Base-by-base conservation (phyloP, 2,329 filamentous ascomycete species). In the Arthrobotrys iridis region DNA sequence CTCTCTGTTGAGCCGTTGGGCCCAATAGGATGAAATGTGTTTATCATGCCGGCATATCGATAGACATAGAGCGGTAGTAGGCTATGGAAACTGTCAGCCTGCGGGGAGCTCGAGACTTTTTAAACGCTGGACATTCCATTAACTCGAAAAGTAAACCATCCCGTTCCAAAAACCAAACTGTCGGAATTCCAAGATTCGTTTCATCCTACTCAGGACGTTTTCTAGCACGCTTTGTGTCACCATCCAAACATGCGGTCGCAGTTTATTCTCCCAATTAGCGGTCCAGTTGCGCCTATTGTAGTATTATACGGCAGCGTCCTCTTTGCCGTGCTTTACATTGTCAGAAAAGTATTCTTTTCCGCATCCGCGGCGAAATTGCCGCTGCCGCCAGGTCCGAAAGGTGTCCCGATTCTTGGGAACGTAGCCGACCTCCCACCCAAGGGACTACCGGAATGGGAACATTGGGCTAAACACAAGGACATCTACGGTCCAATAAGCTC, bases 401-500 rank as follows among this genome's bases (percentile, higher is more conserved):
- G 65, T 15, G 2, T 65, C 15, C 78, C 78, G 13, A 57, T 82
- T 2, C 33, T 83, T 26, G 82, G 82, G 13, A 83, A 83, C 57
- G 76, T 83, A 13, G 78, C 79, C 6, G 79, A 82, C 26, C 80
- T 83, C 4, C 82, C 81, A 10, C 78, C 79, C 4, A 33, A 30
- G n/a, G 63, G 63, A 15, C 72, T 77, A 15, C 81, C 84, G 76
- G 81, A 80, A 20, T 85, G 83, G 83, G 76, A 84, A 24, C 81
- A 83, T 57, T 84, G 84, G 79, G 79, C 81, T 8, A 78, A 81
- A n/a, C 83, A 82, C 80, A 78, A 79, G 18, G 78, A 82, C n/a
- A 67, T 79, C 62, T 81, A 82, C 63, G 81, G 84, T 1, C 80
- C 82, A 3, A 82, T 87, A 26, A 85, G 83, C 76, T 82, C 82